Conservation (phyloP, 768 basidiomycete genomes). For the Hygrophoropsis aurantiaca region DNA sequence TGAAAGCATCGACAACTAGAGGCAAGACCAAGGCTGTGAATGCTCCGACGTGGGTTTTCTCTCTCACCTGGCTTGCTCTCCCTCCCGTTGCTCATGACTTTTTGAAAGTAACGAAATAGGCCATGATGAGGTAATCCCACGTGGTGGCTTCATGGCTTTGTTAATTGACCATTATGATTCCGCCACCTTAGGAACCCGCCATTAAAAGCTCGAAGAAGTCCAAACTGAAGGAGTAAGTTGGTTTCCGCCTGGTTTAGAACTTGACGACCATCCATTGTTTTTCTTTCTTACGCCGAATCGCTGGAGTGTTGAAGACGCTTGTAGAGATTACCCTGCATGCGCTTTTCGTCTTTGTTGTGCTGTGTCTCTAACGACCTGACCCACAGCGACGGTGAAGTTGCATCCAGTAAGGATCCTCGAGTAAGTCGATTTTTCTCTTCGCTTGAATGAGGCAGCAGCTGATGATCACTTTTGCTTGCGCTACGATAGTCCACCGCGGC, state of each 20-base stretch:
- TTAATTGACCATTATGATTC: slow-evolving; percentile 9
- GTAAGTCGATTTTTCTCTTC: slow-evolving; percentile 15
- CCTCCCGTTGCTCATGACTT: slow-evolving; percentile 1
- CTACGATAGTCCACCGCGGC: slow-evolving; percentile 6
- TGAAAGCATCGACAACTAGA: slow-evolving; percentile 14
- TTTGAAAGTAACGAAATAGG: slow-evolving; percentile 14
- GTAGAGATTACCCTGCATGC: slow-evolving; percentile 47
- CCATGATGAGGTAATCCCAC: slow-evolving; percentile 31
- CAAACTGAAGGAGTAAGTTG: slow-evolving; percentile 30
- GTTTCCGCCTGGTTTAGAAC: slow-evolving; percentile 17
- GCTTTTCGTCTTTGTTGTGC: slow-evolving; percentile 59
- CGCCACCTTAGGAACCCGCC: slow-evolving; percentile 21
- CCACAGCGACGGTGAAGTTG: slow-evolving; percentile 48
- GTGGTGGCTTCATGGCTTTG: slow-evolving; percentile 14
- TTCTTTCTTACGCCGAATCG: slow-evolving; percentile 6
- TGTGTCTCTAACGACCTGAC: slow-evolving; percentile 57
- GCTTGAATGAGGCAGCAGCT: slow-evolving; percentile 7
- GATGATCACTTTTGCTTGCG: slow-evolving; percentile 3
- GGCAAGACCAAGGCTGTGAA: slow-evolving; percentile 17
- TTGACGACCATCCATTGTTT: slow-evolving; percentile 9
- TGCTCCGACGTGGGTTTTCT: slow-evolving; percentile 10
- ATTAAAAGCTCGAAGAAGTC: slow-evolving; percentile 20
- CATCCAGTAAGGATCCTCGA: slow-evolving; percentile 21
- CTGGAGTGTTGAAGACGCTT: slow-evolving; percentile 8
- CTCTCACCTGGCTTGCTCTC: slow-evolving; percentile 1